Evolutionary conservation across 176 grass and related monocot genomes (phyloP).

Genomic region (Melocanna baccifera): DNA sequence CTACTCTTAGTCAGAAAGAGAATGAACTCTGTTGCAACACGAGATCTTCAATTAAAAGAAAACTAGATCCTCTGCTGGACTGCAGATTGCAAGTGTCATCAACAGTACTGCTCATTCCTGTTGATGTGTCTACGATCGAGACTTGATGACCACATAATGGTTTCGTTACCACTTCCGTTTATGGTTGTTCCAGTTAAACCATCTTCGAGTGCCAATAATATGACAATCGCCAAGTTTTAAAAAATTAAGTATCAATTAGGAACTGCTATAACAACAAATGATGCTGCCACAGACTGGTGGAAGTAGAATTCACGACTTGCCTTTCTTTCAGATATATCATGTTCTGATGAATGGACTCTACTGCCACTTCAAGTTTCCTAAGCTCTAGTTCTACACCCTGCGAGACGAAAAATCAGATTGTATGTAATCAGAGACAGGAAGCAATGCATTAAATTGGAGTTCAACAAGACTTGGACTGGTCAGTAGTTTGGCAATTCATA

Average conservation of each 20-base stretch:
- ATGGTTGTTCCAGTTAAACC: neutral
- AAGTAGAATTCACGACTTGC: conserved; percentile 22
- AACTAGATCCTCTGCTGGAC: neutral
- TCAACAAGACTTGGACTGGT: neutral
- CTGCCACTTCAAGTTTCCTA: conserved; percentile 70
- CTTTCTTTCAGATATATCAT: conserved; percentile 74
- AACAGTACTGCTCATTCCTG: neutral
- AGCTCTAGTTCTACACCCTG: conserved; percentile 85
- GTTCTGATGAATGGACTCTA: conserved; percentile 75
- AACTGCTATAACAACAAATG: neutral
- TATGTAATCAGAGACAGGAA: conserved; percentile 13
- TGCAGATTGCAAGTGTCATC: neutral
- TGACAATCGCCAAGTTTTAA: neutral
- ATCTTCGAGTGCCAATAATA: neutral
- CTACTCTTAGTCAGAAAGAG: neutral
- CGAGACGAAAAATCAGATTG: conserved; percentile 4
- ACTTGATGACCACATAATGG: neutral
- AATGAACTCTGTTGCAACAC: neutral
- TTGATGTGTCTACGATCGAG: neutral
- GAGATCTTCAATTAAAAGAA: neutral
- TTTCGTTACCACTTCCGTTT: neutral
- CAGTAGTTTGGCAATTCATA: conserved; percentile 6
- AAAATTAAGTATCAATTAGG: neutral
- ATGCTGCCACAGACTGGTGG: neutral
- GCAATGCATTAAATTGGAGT: conserved; percentile 15